Evolutionary conservation across 495 filamentous ascomycete genomes (phyloP).

Genomic region (Penicillium ochrochloron): DNA sequence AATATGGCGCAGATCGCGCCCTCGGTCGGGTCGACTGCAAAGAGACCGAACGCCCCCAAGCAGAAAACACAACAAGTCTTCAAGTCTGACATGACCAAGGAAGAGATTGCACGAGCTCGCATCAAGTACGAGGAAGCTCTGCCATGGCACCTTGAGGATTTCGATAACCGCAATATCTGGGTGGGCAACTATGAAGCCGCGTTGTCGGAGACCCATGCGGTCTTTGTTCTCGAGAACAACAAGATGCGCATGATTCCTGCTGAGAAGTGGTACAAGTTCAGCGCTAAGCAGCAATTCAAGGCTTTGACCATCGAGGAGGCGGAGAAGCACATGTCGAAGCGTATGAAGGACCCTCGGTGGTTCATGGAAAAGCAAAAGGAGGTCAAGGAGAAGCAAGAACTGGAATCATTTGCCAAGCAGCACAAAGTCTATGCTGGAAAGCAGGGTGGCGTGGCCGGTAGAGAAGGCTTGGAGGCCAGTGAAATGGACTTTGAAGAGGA

Average conservation of each 20-base stretch:
- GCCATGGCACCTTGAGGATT: slow-evolving; percentile 97
- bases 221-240: slow-evolving; percentile 66
- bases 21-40: slow-evolving; percentile 58
- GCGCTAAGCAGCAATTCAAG: slow-evolving; percentile 80
- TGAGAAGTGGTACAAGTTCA: slow-evolving; percentile 95
- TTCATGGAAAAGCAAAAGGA: slow-evolving; percentile 69
- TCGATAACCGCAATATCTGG: slow-evolving; percentile 91
- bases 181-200: slow-evolving; percentile 86
- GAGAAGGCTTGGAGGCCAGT: slow-evolving; percentile 59
- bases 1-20: slow-evolving; percentile 91
- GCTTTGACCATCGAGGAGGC: slow-evolving; percentile 81
- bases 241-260: slow-evolving; percentile 86
- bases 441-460: slow-evolving; percentile 34
- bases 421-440: slow-evolving; percentile 52
- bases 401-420: slow-evolving; percentile 54
- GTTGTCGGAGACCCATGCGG: slow-evolving; percentile 75
- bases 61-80: slow-evolving; percentile 70
- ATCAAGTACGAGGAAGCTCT: slow-evolving; percentile 93
- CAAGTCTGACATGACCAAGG: slow-evolving; percentile 82
- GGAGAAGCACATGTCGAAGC: slow-evolving; percentile 78
- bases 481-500: slow-evolving; percentile 69
- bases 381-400: slow-evolving; percentile 50
- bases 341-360: slow-evolving; percentile 74
- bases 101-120: slow-evolving; percentile 75
- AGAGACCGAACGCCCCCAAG: slow-evolving; percentile 61